Percentiles rank a stretch among this genome's conserved stretches.
phyloP scores from a whole-genome alignment of 805 yeast species.

The Candida odintsovae region DNA sequence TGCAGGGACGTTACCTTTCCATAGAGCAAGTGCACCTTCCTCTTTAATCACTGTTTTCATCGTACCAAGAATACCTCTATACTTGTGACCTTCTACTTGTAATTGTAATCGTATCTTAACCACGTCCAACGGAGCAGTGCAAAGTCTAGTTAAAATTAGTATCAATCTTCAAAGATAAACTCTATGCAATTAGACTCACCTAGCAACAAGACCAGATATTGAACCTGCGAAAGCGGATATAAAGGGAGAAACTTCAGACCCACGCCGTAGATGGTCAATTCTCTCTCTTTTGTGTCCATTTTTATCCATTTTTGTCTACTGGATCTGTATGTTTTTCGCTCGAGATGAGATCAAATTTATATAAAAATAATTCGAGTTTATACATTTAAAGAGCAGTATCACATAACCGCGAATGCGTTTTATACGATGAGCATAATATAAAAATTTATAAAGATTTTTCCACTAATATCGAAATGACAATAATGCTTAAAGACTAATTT shows the following conservation, averaged over 20 bases:
- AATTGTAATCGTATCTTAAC: slow-evolving; percentile 72
- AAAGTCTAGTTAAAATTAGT: slow-evolving; percentile 29
- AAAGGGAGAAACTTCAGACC: slow-evolving; percentile 34
- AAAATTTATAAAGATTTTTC: no score
- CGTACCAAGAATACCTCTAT: slow-evolving; percentile 33
- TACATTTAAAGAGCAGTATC: no score
- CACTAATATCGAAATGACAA: no score
- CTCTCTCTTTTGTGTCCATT: neutral
- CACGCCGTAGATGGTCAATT: slow-evolving; percentile 38
- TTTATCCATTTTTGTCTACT: neutral
- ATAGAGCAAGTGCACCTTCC: slow-evolving; percentile 75
- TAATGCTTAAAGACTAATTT: no score
- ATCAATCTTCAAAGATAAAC: slow-evolving; percentile 19
- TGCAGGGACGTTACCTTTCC: slow-evolving; percentile 97
- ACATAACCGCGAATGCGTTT: no score
- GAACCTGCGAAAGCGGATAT: slow-evolving; percentile 42
- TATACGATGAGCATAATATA: no score
- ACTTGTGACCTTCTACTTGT: slow-evolving; percentile 30
- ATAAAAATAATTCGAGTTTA: no score
- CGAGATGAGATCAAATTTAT: no score
- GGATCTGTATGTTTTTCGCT: no score
- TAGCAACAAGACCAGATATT: slow-evolving; percentile 37
- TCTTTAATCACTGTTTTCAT: slow-evolving; percentile 38
- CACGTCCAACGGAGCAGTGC: slow-evolving; percentile 76
- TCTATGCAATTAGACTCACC: slow-evolving; percentile 14